These are phyloP conservation scores for Sugiyamaella castrensis DNA, from an alignment of 1,139 yeast species.

Conservation along the genomic window DNA sequence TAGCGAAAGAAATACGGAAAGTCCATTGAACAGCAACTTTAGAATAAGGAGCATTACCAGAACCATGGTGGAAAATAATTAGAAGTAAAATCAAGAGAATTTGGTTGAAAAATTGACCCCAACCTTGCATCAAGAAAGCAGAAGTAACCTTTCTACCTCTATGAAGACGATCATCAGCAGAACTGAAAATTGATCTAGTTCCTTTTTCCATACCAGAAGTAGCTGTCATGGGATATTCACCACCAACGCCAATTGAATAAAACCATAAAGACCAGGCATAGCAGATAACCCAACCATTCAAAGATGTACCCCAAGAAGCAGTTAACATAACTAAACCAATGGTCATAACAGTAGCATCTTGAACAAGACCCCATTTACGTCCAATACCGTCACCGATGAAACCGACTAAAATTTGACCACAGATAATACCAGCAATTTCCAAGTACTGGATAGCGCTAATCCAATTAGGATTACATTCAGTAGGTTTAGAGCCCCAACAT, in stretches of 20 bases:
- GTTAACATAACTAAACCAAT: slow-evolving; percentile 79
- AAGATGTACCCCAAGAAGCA: slow-evolving; percentile 41
- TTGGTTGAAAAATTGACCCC: slow-evolving; percentile 45
- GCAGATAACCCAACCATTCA: slow-evolving; percentile 50
- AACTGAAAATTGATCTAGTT: slow-evolving; percentile 31
- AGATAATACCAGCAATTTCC: slow-evolving; percentile 75
- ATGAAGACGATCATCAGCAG: slow-evolving; percentile 39
- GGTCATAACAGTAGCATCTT: slow-evolving; percentile 40
- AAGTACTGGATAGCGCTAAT: slow-evolving; percentile 36
- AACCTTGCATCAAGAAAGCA: slow-evolving; percentile 45
- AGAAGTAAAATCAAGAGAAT: slow-evolving; percentile 37
- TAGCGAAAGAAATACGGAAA: slow-evolving; percentile 38
- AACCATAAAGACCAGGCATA: slow-evolving; percentile 59
- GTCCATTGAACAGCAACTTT: slow-evolving; percentile 39
- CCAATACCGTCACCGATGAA: slow-evolving; percentile 79
- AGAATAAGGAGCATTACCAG: slow-evolving; percentile 41
- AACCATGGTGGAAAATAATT: slow-evolving; percentile 48
- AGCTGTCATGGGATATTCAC: slow-evolving; percentile 97
- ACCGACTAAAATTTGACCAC: slow-evolving; percentile 90
- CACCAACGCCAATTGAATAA: slow-evolving; percentile 91
- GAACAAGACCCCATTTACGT: slow-evolving; percentile 69
- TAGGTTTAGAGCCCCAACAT: slow-evolving; percentile 34
- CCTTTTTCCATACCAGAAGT: slow-evolving; percentile 42
- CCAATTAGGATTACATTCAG: slow-evolving; percentile 37
- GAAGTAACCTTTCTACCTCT: slow-evolving; percentile 42